phyloP scores from a whole-genome alignment of 805 yeast species.

The Candida easanensis region DNA sequence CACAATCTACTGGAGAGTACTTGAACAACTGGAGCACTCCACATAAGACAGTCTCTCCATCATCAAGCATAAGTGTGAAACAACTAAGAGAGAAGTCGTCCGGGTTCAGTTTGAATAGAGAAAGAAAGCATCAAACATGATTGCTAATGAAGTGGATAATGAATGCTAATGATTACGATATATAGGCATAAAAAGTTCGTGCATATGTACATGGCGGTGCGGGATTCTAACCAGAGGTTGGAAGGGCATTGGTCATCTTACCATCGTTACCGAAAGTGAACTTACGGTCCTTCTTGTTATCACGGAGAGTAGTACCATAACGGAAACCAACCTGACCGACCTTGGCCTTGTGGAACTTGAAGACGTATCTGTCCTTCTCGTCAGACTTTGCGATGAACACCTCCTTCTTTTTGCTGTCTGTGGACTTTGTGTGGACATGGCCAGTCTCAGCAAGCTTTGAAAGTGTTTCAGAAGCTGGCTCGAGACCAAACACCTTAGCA shows the following conservation, averaged over 20 bases:
- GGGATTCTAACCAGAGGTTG: slow-evolving; percentile 24
- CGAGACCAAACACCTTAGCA: slow-evolving; percentile 75
- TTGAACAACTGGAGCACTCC: slow-evolving; percentile 18
- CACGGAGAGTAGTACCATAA: slow-evolving; percentile 89
- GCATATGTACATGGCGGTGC: slow-evolving; percentile 3
- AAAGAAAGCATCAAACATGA: slow-evolving; percentile 11
- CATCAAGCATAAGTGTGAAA: slow-evolving; percentile 6
- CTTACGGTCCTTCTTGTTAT: slow-evolving; percentile 78
- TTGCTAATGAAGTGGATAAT: background rate
- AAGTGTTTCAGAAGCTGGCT: slow-evolving; percentile 83
- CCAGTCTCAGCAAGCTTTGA: slow-evolving; percentile 61
- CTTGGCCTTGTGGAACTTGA: slow-evolving; percentile 72
- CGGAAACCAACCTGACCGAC: slow-evolving; percentile 88
- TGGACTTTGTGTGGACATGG: slow-evolving; percentile 40
- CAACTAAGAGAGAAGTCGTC: slow-evolving; percentile 25
- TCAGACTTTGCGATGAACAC: slow-evolving; percentile 46
- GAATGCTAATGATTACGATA: background rate
- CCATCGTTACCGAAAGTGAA: slow-evolving; percentile 71
- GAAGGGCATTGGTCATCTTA: slow-evolving; percentile 37
- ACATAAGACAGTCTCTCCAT: slow-evolving; percentile 11
- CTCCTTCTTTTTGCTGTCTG: slow-evolving; percentile 28
- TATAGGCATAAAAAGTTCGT: background rate
- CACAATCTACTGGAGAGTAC: slow-evolving; percentile 19
- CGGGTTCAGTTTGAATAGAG: slow-evolving; percentile 24
- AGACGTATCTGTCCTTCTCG: slow-evolving; percentile 55